phyloP scores from a whole-genome alignment of 345 rosid genomes.

The Eucalyptus polyanthemos region DNA sequence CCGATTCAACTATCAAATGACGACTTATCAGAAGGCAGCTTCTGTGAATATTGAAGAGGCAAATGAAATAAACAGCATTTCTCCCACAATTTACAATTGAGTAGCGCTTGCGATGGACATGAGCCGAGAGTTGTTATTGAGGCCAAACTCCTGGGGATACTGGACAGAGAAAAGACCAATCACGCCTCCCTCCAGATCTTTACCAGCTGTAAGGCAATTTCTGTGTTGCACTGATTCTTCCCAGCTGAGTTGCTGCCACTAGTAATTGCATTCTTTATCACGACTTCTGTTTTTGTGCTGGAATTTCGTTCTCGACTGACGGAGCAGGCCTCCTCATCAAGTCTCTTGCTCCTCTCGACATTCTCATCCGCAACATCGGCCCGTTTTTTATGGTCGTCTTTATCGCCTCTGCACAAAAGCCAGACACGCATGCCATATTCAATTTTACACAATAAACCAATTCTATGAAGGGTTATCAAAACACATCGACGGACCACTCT shows the following conservation, averaged over 20 bases:
- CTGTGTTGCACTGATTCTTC: background rate
- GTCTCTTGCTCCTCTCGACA: conserved; percentile 15
- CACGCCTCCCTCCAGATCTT: background rate
- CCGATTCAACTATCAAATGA: background rate
- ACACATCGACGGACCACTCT: background rate
- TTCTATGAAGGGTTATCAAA: background rate
- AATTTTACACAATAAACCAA: background rate
- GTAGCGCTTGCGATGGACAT: background rate
- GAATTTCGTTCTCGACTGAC: background rate
- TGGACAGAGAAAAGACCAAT: background rate
- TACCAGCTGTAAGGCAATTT: background rate
- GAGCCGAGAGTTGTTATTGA: background rate
- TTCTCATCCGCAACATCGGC: conserved; percentile 24
- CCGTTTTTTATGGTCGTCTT: conserved; percentile 10
- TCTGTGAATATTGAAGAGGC: background rate
- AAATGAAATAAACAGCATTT: background rate
- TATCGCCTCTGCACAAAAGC: conserved; percentile 28
- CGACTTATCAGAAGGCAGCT: background rate
- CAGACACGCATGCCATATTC: background rate
- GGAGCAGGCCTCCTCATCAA: conserved; percentile 19
- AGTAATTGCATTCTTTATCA: background rate
- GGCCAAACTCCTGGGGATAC: background rate
- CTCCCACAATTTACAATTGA: background rate
- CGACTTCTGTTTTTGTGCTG: background rate
- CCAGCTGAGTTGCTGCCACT: background rate